Evolutionary conservation across 1,284 basidiomycete species (phyloP).

Genomic region (Moesziomyces globuligerus): DNA sequence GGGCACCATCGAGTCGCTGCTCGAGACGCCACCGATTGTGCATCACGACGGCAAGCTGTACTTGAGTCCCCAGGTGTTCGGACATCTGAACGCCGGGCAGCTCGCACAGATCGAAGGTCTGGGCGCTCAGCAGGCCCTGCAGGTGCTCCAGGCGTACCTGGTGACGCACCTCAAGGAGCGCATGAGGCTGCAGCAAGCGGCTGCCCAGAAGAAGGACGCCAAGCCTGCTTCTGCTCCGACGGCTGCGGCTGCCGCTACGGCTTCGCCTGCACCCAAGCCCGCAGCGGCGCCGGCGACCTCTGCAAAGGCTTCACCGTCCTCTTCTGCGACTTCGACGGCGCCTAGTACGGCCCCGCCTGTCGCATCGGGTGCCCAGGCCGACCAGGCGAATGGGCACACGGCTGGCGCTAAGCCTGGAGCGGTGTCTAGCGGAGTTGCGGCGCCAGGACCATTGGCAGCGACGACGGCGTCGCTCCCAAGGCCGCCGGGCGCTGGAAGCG

Average conservation of each 20-base stretch:
- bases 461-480: slow-evolving; percentile 24
- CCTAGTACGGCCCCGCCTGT: slow-evolving; percentile 1
- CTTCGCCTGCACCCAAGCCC: slow-evolving; percentile 3
- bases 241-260: not conserved
- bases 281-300: slow-evolving; percentile 2
- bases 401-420: slow-evolving; percentile 12
- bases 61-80: slow-evolving; percentile 84
- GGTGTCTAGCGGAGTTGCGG: not conserved
- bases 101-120: slow-evolving; percentile 80
- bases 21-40: slow-evolving; percentile 77
- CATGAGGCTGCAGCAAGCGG: slow-evolving; percentile 69
- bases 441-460: slow-evolving; percentile 2
- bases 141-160: slow-evolving; percentile 83
- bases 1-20: slow-evolving; percentile 64
- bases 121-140: slow-evolving; percentile 83
- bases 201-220: slow-evolving; percentile 46
- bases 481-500: slow-evolving; percentile 19
- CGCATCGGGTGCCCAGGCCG: not conserved
- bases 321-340: not conserved
- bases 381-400: slow-evolving; percentile 9
- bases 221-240: slow-evolving; percentile 7
- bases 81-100: slow-evolving; percentile 78
- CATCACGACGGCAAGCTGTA: slow-evolving; percentile 85
- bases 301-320: slow-evolving; percentile 4
- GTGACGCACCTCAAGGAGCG: slow-evolving; percentile 85